These are phyloP conservation scores for Metarhizium brunneum DNA, from an alignment of 2,329 filamentous ascomycete species.

Conservation along the genomic window DNA sequence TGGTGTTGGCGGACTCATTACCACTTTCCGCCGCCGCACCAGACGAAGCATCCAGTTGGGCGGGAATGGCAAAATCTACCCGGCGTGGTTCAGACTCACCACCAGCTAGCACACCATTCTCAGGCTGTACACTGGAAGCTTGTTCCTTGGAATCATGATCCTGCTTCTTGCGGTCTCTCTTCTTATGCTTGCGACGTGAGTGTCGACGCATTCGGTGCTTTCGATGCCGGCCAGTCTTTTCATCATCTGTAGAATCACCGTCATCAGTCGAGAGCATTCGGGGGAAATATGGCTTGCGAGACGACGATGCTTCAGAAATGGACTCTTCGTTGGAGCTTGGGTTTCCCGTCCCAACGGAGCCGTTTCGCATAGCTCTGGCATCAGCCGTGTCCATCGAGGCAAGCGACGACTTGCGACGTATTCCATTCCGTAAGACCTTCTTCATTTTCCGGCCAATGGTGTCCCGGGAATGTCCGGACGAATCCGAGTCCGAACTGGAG, in stretches of 20 bases:
- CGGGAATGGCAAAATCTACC: conserved; percentile 46
- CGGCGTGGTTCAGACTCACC: conserved; percentile 32
- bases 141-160: conserved; percentile 31
- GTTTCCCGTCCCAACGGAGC: conserved; percentile 31
- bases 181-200: conserved; percentile 25
- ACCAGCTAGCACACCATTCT: conserved; percentile 20
- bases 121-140: conserved; percentile 4
- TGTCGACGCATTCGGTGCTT: conserved; percentile 26
- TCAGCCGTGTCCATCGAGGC: conserved; percentile 53
- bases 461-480: conserved; percentile 41
- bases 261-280: conserved; percentile 28
- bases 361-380: conserved; percentile 23
- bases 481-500: conserved; percentile 61
- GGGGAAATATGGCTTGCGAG: conserved; percentile 26
- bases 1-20: conserved; percentile 12
- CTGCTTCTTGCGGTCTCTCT: conserved; percentile 24
- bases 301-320: conserved; percentile 27
- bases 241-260: conserved; percentile 37
- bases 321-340: conserved; percentile 26
- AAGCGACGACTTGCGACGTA: conserved; percentile 67
- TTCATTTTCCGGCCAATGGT: conserved; percentile 70
- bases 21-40: conserved; percentile 16
- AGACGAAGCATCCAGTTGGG: conserved; percentile 14
- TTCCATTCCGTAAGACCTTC: conserved; percentile 60
- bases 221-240: conserved; percentile 24